A percentile compares a stretch with the other conserved stretches of the same genome.
Evolutionary conservation across 148 eudicot genomes (phyloP).

Genomic region (Vaccinium macrocarpon): DNA sequence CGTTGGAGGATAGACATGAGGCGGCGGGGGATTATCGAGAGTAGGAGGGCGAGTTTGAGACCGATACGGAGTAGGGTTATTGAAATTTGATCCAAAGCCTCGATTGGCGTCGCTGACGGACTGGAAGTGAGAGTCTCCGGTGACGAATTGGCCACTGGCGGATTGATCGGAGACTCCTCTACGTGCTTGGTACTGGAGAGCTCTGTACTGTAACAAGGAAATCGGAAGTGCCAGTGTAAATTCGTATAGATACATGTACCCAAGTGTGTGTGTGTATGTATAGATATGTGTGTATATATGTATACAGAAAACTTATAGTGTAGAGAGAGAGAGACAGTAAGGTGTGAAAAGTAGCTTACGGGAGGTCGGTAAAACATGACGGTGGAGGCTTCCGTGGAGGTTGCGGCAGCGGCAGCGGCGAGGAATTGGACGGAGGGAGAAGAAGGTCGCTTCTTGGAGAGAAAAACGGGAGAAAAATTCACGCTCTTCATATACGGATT

Average conservation of each 20-base stretch:
- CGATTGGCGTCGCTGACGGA: constrained; percentile 38
- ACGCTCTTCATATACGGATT: background rate
- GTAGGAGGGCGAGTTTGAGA: constrained; percentile 11
- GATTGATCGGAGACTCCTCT: constrained; percentile 42
- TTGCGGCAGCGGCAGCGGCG: constrained; percentile 45
- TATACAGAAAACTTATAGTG: too few relatives aligned
- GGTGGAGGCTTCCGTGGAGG: constrained; percentile 20
- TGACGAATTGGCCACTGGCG: constrained; percentile 23
- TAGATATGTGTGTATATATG: background rate
- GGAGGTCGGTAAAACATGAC: constrained; percentile 29
- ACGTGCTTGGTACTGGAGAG: constrained; percentile 30
- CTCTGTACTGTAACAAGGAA: constrained; percentile 43
- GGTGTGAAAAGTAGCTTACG: constrained; percentile 14
- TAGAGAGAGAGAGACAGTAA: background rate
- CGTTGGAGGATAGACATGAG: background rate
- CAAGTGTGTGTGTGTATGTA: background rate
- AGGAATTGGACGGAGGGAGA: constrained; percentile 39
- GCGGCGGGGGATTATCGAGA: constrained; percentile 16
- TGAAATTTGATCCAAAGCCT: constrained; percentile 24
- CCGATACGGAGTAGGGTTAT: background rate
- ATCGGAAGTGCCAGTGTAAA: background rate
- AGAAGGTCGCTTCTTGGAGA: constrained; percentile 22
- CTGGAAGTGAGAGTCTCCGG: constrained; percentile 45
- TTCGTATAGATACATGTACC: background rate
- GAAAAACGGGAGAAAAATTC: too few relatives aligned